Evolutionary conservation across 176 grass and related monocot genomes (phyloP), one percentile per base, ranked within the genome.

Genomic region (Carex pumila): DNA sequence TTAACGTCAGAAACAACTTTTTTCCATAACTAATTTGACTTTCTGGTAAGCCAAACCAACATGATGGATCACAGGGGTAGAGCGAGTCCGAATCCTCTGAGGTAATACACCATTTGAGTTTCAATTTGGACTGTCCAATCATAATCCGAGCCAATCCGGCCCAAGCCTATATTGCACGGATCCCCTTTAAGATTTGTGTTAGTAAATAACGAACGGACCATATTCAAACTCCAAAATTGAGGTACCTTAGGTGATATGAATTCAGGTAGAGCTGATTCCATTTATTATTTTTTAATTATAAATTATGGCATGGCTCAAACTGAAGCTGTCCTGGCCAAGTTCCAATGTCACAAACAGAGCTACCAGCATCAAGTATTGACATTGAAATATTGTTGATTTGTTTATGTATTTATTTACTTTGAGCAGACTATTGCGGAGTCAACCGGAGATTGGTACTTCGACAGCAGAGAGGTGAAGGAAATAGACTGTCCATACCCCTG

Each of bases 391-490:
- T 50, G 8, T 52, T 52, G 2, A 3, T 76, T 12, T 14, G 31
- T 55, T 14, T 55, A 53, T 76, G 11, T 76, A 17, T 55, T 68
- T 68, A 0, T 68, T 14, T 15, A 25, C 53, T 75, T 75, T 75
- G 2, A 32, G 22, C 85, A 97, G 94, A 86, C 85, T 32, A 86
- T 92, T 30, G 87, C 90, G 7, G 70, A 90, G 57, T 80, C 92
- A 25, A 59, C 92, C 69, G 94, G 90, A 19, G 94, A 97, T 81
- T 97, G 94, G 94, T 87, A 94, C 78, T 97, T 92, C 18, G 76
- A 86, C 1, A 89, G 92, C 84, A 79, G 25, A 9, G 8, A 83
- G 37, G 68, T 83, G 9, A 87, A 90, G 63, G 43, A 63, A 15
- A 92, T 94, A 7, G 91, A 94, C 61, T 86, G 90, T 37, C 53